Base-by-base conservation (phyloP, 2,329 filamentous ascomycete species). In the Neospermospora avenae region DNA sequence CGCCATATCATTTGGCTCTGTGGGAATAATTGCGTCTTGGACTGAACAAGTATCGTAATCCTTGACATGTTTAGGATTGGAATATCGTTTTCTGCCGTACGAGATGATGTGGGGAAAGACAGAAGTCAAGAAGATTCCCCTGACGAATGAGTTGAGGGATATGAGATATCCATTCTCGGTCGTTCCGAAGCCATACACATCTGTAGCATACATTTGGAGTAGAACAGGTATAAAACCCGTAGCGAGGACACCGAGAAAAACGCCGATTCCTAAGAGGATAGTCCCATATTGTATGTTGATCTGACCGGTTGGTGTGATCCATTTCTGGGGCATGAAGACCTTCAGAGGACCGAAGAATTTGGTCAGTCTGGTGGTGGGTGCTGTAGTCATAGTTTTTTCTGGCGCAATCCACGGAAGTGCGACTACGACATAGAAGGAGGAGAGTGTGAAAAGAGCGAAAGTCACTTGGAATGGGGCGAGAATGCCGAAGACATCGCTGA, bases 211-310 rank as follows among this genome's bases (percentile, higher is more conserved):
- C 74, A 80, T 77, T 57, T 80, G 78, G 0, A 80, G 72, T 11
- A 90, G 74, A 0, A 83, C 77, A 0, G 85, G 83, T 0, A 87
- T 85, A 58, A 88, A 90, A 1, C 85, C 86, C 0, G 87, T 89
- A 0, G 87, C 86, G 1, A 89, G 77, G 69, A 90, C 85, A 0
- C 84, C 86, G 0, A 88, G 73, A 60, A 89, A 90, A 2, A 88
- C 85, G 1, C 87, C 87, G 0, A 78, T 74, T 20, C 84, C 87
- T 3, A 90, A 79, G 1, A 89, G 81, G 3, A 87, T 73, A 0
- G 88, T 79, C 1, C 87, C 86, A 24, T 84, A 84, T 63, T 89
- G 84, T 18, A 74, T 83, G 52, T 73, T 75, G 4, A 80, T 67
- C 1, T 74, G 75, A 0, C 87, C 87, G 53, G 79, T 77, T 0